Evolutionary conservation across 805 yeast genomes (phyloP), one percentile per base, ranked within the genome.

Genomic region (Yamadazyma philogaea): DNA sequence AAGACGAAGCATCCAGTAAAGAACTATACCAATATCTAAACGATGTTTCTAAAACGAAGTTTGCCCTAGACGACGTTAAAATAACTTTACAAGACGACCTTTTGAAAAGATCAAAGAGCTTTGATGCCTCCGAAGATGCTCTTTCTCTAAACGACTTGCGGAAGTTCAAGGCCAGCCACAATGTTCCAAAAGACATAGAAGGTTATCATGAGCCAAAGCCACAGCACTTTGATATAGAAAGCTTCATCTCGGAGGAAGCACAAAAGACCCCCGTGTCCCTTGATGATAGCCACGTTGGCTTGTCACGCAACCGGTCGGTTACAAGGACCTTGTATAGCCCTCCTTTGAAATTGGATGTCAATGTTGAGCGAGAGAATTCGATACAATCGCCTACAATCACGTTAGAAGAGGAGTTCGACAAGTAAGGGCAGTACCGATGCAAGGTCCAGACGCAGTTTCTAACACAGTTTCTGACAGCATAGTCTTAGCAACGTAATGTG

Each of bases 301-400:
- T 30, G n/a, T 10, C 22, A 8, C 28, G 39, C 12, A 22, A 30
- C 26, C 27, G 49, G 21, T 64, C 69, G 1, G 40, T 57, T 18
- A 66, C 73, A 4, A 63, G 57, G 40, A 68, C 73, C 8, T 54
- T 69, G 16, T 69, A 62, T 51, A 61, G 53, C 37, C 74, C 74
- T 1, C 49, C 51, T 7, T 54, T 63, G 40, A 48, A 37, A 32
- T 38, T 65, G 27, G 48, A 55, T 21, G 61, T 66, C 8, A 36
- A 39, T 4, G 38, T 39, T 6, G 31, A 38, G 6, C 30, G 36
- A 3, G 16, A 22, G 11, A 19, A 7, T 6, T 24, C 39, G 15
- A 20, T 20, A n/a, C 37, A 31, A 19, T 38, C 57, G 48, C 74
- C 74, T 2, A 61, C 67, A 2, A 69, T 69, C 30, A 68, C 74